phyloP scores from a whole-genome alignment of 2,329 filamentous ascomycete genomes.

The Pleoardoris graminearum region DNA sequence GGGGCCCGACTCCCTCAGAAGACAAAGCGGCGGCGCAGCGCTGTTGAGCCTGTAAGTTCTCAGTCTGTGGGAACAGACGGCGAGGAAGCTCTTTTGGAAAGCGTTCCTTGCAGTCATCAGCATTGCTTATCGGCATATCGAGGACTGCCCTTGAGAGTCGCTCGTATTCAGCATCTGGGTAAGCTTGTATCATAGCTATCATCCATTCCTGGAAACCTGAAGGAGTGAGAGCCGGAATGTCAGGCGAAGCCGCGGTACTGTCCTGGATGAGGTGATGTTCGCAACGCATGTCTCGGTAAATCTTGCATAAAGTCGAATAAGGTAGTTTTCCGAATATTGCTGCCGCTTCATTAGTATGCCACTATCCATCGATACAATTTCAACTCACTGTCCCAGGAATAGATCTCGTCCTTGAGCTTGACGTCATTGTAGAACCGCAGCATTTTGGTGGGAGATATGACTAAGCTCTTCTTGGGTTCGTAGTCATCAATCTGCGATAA shows the following conservation, averaged over 20 bases:
- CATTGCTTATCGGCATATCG: conserved; percentile 70
- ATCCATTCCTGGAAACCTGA: conserved; percentile 63
- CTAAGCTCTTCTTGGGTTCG: conserved; percentile 67
- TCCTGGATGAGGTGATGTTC: conserved; percentile 55
- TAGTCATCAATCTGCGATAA: conserved; percentile 66
- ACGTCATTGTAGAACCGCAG: conserved; percentile 72
- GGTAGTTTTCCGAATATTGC: conserved; percentile 51
- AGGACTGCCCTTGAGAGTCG: conserved; percentile 70
- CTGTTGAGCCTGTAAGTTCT: conserved; percentile 62
- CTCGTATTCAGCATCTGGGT: conserved; percentile 74
- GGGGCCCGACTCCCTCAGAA: conserved; percentile 48
- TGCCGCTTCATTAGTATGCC: conserved; percentile 16
- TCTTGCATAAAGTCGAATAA: conserved; percentile 47
- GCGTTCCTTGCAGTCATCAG: conserved; percentile 66
- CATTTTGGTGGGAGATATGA: conserved; percentile 77
- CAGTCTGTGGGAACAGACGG: conserved; percentile 66
- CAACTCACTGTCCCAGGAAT: conserved; percentile 67
- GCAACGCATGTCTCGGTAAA: conserved; percentile 54
- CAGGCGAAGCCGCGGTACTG: conserved; percentile 47
- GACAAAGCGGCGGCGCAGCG: conserved; percentile 64
- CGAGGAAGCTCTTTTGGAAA: conserved; percentile 80
- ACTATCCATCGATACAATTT: neutral
- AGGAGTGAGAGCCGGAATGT: conserved; percentile 52
- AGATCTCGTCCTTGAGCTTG: conserved; percentile 64
- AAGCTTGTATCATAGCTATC: conserved; percentile 71